Base-by-base conservation (phyloP, 805 yeast species). In the Candida lessepsii region DNA sequence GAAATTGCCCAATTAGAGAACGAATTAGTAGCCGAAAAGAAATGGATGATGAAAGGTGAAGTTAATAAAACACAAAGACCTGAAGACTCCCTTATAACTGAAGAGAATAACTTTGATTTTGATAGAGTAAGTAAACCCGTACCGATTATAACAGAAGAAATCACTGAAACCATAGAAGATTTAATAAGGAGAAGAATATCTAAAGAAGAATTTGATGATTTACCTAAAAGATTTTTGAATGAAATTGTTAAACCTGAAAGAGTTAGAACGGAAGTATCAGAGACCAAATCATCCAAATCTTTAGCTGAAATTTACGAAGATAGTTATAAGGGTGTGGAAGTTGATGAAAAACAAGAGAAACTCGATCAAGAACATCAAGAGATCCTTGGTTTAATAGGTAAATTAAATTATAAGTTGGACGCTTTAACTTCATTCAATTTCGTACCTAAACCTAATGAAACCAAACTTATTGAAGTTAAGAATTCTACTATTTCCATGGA, bases 21-120 rank as follows among this genome's bases (percentile, higher is more conserved):
- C 32, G 97, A 90, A 58, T 82, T 93, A 13, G 81, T 91, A 21
- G 93, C 90, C 3, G 91, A 84, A 42, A 91, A 93, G 67, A 81
- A 80, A 53, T 91, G 99, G 99, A 80, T 96, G 6, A 74, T 91
- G 78, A 84, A 81, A 53, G 99, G 99, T 64, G 99, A 93, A 64
- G 89, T 87, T 1, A 75, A 76, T 42, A 86, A 89, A 2, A 79
- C 75, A 46, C 84, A 83, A 49, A 75, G 99, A 57, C 96, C 95
- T 6, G 70, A 71, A 31, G 96, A 93, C 65, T 83, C 97, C 1
- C 69, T 93, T 28, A 61, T 93, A 42, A 83, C 81, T 30, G 96
- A 86, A 52, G 56, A 62, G 2, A 71, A 62, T 40, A 88, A 76
- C 29, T 67, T 91, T 39, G 95, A 89, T 50, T 93, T 91, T 55